These are phyloP conservation scores for Piloderma croceum DNA, from an alignment of 768 basidiomycete genomes.

Conservation along the genomic window DNA sequence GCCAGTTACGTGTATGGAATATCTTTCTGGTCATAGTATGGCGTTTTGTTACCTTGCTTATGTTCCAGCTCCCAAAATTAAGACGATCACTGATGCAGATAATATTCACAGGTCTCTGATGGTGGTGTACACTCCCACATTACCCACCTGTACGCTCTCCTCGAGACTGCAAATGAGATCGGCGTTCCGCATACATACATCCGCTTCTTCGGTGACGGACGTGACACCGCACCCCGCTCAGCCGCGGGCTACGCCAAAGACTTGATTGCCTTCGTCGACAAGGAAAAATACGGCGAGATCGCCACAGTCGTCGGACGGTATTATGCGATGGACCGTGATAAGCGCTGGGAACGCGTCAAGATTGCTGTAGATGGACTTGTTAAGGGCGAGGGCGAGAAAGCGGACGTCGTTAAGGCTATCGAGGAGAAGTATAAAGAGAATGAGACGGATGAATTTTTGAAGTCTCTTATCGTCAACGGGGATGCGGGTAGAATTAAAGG, in stretches of 20 bases:
- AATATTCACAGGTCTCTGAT: conserved; percentile 65
- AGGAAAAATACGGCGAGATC: conserved; percentile 74
- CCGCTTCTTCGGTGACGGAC: conserved; percentile 93
- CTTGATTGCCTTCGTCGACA: conserved; percentile 68
- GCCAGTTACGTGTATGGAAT: too few species aligned
- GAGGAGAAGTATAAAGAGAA: conserved; percentile 77
- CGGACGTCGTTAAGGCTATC: conserved; percentile 48
- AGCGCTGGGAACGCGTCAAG: conserved; percentile 93
- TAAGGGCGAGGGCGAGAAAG: conserved; percentile 58
- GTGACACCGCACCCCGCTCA: conserved; percentile 88
- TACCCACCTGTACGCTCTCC: conserved; percentile 80
- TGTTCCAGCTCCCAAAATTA: too few species aligned
- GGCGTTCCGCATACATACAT: conserved; percentile 83
- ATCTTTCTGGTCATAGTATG: too few species aligned
- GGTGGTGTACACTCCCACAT: conserved; percentile 98
- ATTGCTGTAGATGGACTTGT: conserved; percentile 83
- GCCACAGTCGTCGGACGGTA: conserved; percentile 86
- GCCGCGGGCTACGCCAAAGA: conserved; percentile 73
- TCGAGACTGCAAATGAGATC: conserved; percentile 83
- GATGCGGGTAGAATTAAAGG: conserved; percentile 77
- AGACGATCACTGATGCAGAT: not conserved
- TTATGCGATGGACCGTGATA: conserved; percentile 96
- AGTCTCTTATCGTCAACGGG: conserved; percentile 86
- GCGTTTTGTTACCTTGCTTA: too few species aligned
- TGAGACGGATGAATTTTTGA: conserved; percentile 92